Base-by-base conservation (phyloP, 2,329 filamentous ascomycete species). In the Fusarium guadeloupense region DNA sequence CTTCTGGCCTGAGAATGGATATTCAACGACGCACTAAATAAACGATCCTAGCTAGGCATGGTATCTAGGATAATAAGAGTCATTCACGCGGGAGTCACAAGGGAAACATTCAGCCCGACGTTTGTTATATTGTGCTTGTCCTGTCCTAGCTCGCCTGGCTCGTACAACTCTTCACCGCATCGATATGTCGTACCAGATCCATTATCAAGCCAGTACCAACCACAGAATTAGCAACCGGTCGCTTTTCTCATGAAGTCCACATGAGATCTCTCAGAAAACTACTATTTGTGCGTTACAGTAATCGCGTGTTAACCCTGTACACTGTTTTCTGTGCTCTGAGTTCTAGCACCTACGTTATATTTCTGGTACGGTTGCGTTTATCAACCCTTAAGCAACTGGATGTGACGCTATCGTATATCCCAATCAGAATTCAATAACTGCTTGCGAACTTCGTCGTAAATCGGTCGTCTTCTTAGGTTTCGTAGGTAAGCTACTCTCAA, bases 111-210 rank as follows among this genome's bases (percentile, higher is more conserved):
- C 31, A 39, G 42, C 34, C 55, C 46, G 38, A 54, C 35, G 33
- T 9, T 51, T 31, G 28, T 14, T 31, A 28, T 30, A n/a, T 23
- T 54, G 5, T n/a, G 12, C 13, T 40, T 42, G 26, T 34, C 20
- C 19, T n/a, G n/a, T n/a, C n/a, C n/a, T n/a, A n/a, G n/a, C n/a
- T n/a, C n/a, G n/a, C n/a, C n/a, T 45, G 25, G 28, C 41, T 26
- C 19, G 57, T 44, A 14, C 41, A 51, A 55, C 56, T 46, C 56
- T 61, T 64, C 61, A 64, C 61, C 60, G 61, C 61, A 64, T 64
- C 43, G 39, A 35, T 33, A 42, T 28, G 60, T 64, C 58, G 35
- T 47, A 64, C 50, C 50, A 56, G 43, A 57, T 57, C 25, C 42
- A 57, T 45, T 31, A 35, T 52, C 31, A 44, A 39, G 30, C 45